A percentile compares a stretch with the other conserved stretches of the same genome.
Evolutionary conservation across 2,329 filamentous ascomycete species (phyloP).

Genomic region (Pseudogymnoascus sp.): DNA sequence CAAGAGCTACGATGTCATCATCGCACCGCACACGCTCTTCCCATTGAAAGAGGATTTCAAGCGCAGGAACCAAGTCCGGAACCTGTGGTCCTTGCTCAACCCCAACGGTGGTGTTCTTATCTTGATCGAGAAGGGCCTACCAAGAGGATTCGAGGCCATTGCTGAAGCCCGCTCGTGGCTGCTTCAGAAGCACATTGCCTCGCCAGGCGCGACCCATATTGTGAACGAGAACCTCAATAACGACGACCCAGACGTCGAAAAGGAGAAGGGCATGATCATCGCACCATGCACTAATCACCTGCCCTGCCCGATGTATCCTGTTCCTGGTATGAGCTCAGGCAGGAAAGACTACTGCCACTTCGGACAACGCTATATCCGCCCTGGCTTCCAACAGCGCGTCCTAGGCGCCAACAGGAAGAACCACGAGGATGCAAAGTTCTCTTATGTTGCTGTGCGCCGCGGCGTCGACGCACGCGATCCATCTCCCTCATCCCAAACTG

Average conservation of each 20-base stretch:
- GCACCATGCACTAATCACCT: conserved; percentile 83
- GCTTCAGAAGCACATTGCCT: conserved; percentile 64
- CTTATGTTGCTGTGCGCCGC: conserved; percentile 77
- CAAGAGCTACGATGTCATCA: conserved; percentile 82
- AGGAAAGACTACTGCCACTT: conserved; percentile 91
- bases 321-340: conserved; percentile 59
- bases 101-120: conserved; percentile 80
- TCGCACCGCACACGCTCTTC: conserved; percentile 79
- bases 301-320: conserved; percentile 79
- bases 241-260: conserved; percentile 29
- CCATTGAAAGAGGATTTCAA: conserved; percentile 65
- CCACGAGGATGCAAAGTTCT: conserved; percentile 85
- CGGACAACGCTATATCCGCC: conserved; percentile 77
- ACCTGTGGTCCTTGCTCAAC: conserved; percentile 80
- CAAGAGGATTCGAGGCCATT: conserved; percentile 85
- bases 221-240: conserved; percentile 25
- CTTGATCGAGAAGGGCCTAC: conserved; percentile 82
- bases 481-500: conserved; percentile 16
- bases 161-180: conserved; percentile 75
- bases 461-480: conserved; percentile 47
- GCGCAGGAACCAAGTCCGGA: conserved; percentile 72
- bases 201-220: conserved; percentile 42
- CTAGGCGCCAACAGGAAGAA: conserved; percentile 62
- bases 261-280: conserved; percentile 55
- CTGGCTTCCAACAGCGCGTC: conserved; percentile 70